Evolutionary conservation across 2,329 filamentous ascomycete genomes (phyloP), one percentile per base, ranked within the genome.

Genomic region (Tolypocladium tundrense): DNA sequence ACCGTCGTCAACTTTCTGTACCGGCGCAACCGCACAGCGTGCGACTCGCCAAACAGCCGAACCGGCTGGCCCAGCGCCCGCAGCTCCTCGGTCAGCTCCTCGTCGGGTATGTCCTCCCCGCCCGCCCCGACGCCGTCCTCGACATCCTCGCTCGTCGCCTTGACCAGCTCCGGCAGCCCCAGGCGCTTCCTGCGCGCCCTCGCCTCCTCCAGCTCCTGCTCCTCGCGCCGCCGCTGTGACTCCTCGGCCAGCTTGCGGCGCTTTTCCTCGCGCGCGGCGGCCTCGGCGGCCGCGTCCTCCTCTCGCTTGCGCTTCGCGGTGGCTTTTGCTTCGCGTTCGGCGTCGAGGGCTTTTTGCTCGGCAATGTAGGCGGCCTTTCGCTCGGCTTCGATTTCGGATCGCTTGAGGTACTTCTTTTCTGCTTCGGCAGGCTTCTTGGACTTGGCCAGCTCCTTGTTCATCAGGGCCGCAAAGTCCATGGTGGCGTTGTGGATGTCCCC

Each of bases 391-490:
- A 91, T 71, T 64, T 99, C 93, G 63, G 88, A 86, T 63, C 91
- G 90, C 66, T 90, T 91, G 62, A 90, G 75, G 72, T 91, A 97
- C 73, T 96, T 96, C 67, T 88, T 87, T 43, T 73, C 67, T 19
- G 75, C 62, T 56, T 75, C 64, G 48, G 74, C 64, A 48, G 73
- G 64, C 57, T 81, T 75, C 72, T 90, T 90, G 64, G 87, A 80
- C 73, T 94, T 95, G 67, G 89, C 85, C 68, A 99, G 94, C 74
- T 96, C 91, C 69, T 91, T 88, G 67, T 89, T 86, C 90, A 99
- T 96, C 53, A 99, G 78, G 41, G 91, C 84, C 60, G 91, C 91
- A 77, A 99, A 99, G 74, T 99, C 92, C 94, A 99, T 99, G 64
- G 61, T 79, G 69, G 41, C 16, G 48, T 39, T 41, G 61, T 33